Evolutionary conservation across 371 early-diverging fungal species (phyloP), one percentile per base, ranked within the genome.

Genomic region (Zychaea mexicana): DNA sequence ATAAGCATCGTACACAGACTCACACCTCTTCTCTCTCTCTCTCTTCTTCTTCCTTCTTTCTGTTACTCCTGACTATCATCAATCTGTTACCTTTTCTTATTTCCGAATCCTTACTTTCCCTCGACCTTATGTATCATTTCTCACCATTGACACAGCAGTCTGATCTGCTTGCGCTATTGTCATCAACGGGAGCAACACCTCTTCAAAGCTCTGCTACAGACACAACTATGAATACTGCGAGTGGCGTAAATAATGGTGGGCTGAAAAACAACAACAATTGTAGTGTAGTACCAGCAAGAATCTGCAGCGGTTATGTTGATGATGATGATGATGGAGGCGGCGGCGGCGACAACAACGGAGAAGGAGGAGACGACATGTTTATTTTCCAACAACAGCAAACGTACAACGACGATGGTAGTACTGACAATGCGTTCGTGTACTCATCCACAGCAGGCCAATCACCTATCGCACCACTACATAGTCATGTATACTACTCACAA

Each of bases 61-160:
- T 42, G 13, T 17, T 42, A 42, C 15, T 7, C 42, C 4, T 15
- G 4, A 12, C n/a, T 0, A 42, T 3, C 15, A 12, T 12, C 13
- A 49, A 12, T 49, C 24, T 49, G 5, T 49, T 49, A 17, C 0
- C 49, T 49, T 49, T 49, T 49, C n/a, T 49, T 42, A 42, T 17
- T 17, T 12, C 13, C 7, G n/a, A 42, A 7, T 12, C 22, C 21
- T n/a, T n/a, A n/a, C n/a, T n/a, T n/a, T n/a, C n/a, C n/a, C n/a
- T n/a, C n/a, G n/a, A n/a, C n/a, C n/a, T n/a, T n/a, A 49, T 49
- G 49, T 49, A 49, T 49, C 22, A 19, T 49, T 49, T 49, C n/a
- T 9, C 49, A 24, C 22, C 49, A 6, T 49, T 49, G 24, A 13
- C 49, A 0, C 49, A 49, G 24, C 49, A 49, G n/a, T 8, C 21